Evolutionary conservation across 176 grass and related monocot species (phyloP), one percentile per base, ranked within the genome.

Genomic region (Poa pratensis): DNA sequence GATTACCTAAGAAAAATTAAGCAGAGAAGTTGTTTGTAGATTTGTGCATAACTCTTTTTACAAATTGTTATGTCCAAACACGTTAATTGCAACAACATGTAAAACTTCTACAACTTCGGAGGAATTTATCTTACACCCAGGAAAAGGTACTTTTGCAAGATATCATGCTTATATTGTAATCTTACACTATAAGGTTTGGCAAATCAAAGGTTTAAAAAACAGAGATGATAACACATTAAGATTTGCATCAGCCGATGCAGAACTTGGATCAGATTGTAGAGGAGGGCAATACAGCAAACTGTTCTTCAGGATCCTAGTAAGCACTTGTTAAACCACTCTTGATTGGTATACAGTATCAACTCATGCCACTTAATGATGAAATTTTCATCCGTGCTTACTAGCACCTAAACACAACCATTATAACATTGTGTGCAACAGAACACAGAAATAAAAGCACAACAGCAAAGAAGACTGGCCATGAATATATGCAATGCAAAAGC

Each of bases 1-100:
- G 26, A 7, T 59, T 50, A 68, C 6, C 83, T 50, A 84, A 71
- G 78, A 66, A 6, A 68, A 46, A 74, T 62, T 20, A 73, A 86
- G 40, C 57, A 81, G n/a, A n/a, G 12, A 65, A 75, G 6, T 53
- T 70, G 40, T 37, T 73, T 58, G 13, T 7, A 34, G 13, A 84
- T 26, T 57, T 30, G 43, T 46, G 27, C 9, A 20, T 11, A 51
- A 72, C 35, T 39, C 20, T 10, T 22, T 79, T 65, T 43, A 50
- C 17, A 85, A 76, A 82, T 77, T 48, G 58, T 46, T 22, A 54
- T 24, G 54, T 65, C 18, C 74, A 62, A 64, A 63, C 52, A 54
- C 30, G 42, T 77, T 48, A 28, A 51, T 58, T 53, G 65, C 22
- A 63, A 6, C 53, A 68, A 60, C 8, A 46, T 11, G 72, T 20